phyloP scores from a whole-genome alignment of 73 alveolate genomes.

The Tetrahymena thermophila region DNA sequence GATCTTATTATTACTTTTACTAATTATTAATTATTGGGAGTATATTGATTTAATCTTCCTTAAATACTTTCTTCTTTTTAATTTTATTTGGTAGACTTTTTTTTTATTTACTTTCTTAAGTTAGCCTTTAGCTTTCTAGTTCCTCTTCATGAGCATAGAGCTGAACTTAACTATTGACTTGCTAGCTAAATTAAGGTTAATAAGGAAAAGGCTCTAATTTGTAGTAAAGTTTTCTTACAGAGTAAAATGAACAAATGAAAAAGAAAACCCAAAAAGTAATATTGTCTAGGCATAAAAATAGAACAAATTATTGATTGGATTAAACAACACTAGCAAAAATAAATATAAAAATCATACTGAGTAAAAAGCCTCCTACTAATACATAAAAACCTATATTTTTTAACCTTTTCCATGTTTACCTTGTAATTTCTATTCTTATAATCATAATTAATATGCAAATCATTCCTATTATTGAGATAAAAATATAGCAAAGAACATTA shows the following conservation, averaged over 20 bases:
- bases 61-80: not conserved
- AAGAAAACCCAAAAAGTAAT: not conserved
- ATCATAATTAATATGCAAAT: not conserved
- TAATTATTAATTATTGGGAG: not conserved
- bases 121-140: not conserved
- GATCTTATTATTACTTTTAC: not conserved
- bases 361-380: not conserved
- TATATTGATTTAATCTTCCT: not conserved
- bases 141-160: not conserved
- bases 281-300: not conserved
- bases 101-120: not conserved
- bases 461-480: not conserved
- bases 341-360: not conserved
- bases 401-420: not conserved
- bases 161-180: not conserved
- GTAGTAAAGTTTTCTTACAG: not conserved
- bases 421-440: not conserved
- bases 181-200: not conserved
- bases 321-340: not conserved
- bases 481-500: not conserved
- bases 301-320: not conserved
- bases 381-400: not conserved
- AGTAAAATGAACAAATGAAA: not conserved
- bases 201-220: not conserved
- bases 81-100: not conserved